Base-by-base conservation (phyloP, 1,284 basidiomycete genomes). In the Trametes versicolor region DNA sequence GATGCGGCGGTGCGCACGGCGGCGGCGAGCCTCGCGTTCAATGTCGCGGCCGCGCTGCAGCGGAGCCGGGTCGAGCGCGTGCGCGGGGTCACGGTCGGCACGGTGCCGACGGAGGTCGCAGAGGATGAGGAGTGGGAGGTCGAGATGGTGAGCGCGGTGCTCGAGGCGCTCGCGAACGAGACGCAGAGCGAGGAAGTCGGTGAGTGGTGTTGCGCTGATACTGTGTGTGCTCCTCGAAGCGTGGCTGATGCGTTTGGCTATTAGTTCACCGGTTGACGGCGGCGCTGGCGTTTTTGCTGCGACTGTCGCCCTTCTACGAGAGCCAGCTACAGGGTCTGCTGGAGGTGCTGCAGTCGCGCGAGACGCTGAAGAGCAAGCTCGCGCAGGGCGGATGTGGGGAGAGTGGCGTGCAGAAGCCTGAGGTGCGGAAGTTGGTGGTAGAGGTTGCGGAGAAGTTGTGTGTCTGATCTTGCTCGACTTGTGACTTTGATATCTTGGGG, bases 21-120 rank as follows among this genome's bases (percentile, higher is more conserved):
- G 0, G 92, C 92, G 0, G 94, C 94, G 7, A 93, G 92, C 69
- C 76, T 95, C 12, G 89, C 88, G 6, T 95, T 96, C 74, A 93
- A 97, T 71, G 76, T 91, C 6, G 85, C 90, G 1, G 87, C 84
- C 3, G 83, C 82, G 73, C 72, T 93, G 57, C 94, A 95, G 77
- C 83, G 80, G 58, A 80, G 78, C 21, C 76, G 90, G 48, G 78
- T 87, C 9, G 85, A 86, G 48, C 79, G 74, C 67, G 73, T 80
- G 34, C 74, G 79, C 65, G 80, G 80, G 27, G 75, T 74, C 19
- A 74, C 68, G 12, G 60, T 63, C 27, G 62, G 58, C 7, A 63
- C 66, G 12, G 65, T 63, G 17, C 62, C 66, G 5, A 61, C 77
- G 54, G 77, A 77, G 29, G 74, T 72, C 9, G 84, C 83, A 49